Evolutionary conservation across 352 stramenopile species (phyloP).

Genomic region (Globisporangium paroecandrum): DNA sequence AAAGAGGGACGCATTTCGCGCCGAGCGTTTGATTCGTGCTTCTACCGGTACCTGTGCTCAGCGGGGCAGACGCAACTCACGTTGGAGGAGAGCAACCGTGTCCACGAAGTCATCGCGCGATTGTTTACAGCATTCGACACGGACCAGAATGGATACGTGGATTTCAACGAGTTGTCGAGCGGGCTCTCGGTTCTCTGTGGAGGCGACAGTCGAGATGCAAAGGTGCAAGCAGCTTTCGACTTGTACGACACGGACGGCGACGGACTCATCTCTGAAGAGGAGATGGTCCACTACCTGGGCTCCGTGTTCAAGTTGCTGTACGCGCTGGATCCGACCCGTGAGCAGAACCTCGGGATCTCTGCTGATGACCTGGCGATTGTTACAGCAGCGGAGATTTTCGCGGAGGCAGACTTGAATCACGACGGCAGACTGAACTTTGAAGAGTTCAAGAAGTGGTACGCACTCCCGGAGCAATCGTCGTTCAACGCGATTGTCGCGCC

Average conservation of each 20-base stretch:
- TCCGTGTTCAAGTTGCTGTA: slow-evolving; percentile 84
- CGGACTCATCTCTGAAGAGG: slow-evolving; percentile 76
- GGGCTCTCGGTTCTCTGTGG: slow-evolving; percentile 70
- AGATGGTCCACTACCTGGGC: slow-evolving; percentile 85
- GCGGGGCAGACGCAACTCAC: slow-evolving; percentile 32
- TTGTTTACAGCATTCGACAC: slow-evolving; percentile 80
- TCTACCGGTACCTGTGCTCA: slow-evolving; percentile 64
- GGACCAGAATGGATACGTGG: slow-evolving; percentile 65
- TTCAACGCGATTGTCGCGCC: slow-evolving; percentile 74
- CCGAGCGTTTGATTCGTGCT: slow-evolving; percentile 70
- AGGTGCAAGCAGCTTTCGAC: slow-evolving; percentile 76
- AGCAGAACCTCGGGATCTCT: slow-evolving; percentile 55
- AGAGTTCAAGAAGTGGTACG: slow-evolving; percentile 87
- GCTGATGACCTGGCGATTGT: slow-evolving; percentile 57
- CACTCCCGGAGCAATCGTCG: slow-evolving; percentile 52
- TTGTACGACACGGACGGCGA: slow-evolving; percentile 83
- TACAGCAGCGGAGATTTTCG: slow-evolving; percentile 82
- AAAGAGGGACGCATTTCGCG: slow-evolving; percentile 53
- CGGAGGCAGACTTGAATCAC: slow-evolving; percentile 80
- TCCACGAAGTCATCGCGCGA: slow-evolving; percentile 70
- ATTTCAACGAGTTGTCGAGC: slow-evolving; percentile 74
- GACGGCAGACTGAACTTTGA: slow-evolving; percentile 83
- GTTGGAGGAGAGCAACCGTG: slow-evolving; percentile 41
- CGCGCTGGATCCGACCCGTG: slow-evolving; percentile 56
- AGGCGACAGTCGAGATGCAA: slow-evolving; percentile 49